Percentiles rank a stretch among this genome's conserved stretches.
Conservation (phyloP, 208 protist species). For the Polymyxa betae region DNA sequence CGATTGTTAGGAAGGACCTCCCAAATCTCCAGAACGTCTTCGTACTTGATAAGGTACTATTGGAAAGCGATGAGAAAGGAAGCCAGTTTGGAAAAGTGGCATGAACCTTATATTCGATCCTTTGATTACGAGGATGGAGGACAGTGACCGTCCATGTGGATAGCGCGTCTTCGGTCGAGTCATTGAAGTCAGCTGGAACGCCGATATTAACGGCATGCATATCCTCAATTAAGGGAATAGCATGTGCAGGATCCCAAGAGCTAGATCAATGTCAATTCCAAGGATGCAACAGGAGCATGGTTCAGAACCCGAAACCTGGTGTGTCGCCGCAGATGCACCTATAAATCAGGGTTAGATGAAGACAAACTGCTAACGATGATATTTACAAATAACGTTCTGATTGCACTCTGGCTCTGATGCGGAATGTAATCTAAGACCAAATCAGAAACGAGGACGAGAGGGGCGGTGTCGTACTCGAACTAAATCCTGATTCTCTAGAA, state of each 20-base stretch:
- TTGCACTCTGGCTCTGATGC: not conserved
- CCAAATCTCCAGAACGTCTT: slow-evolving; percentile 51
- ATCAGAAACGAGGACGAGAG: no score
- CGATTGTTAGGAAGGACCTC: slow-evolving; percentile 13
- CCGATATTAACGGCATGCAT: not conserved
- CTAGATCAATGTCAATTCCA: not conserved
- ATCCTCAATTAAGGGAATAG: not conserved
- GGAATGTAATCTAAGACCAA: not conserved
- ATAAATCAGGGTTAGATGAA: not conserved
- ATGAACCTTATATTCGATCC: slow-evolving; percentile 31
- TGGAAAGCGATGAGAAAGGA: not conserved
- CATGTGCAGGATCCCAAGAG: slow-evolving; percentile 2
- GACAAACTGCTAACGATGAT: not conserved
- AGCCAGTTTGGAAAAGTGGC: not conserved
- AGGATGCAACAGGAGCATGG: not conserved
- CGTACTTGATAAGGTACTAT: slow-evolving; percentile 38
- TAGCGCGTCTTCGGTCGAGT: slow-evolving; percentile 38
- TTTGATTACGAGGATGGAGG: not conserved
- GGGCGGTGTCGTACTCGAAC: no score
- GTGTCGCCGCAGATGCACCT: not conserved
- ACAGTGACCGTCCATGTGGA: slow-evolving; percentile 31
- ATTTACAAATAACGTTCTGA: not conserved
- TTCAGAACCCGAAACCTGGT: not conserved
- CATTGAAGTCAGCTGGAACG: not conserved
- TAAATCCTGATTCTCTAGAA: no score